These are phyloP conservation scores for Suillus paluster DNA, from an alignment of 768 basidiomycete species.

Conservation along the genomic window DNA sequence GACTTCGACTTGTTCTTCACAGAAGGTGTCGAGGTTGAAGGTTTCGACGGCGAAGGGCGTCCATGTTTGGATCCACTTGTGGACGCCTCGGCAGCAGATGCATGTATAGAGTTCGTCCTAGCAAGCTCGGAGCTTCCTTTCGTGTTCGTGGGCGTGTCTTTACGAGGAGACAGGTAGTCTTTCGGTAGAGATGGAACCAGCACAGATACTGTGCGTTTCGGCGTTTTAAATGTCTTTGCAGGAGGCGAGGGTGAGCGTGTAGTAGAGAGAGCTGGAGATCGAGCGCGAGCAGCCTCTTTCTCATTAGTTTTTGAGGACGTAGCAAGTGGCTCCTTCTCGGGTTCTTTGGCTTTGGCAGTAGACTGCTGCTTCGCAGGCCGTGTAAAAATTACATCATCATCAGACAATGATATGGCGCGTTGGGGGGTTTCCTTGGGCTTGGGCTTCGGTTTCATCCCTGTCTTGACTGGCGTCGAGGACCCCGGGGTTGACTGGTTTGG, in stretches of 20 bases:
- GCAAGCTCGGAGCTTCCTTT: slow-evolving; percentile 8
- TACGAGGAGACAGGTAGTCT: slow-evolving; percentile 28
- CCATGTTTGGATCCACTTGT: slow-evolving; percentile 19
- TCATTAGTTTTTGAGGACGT: slow-evolving; percentile 9
- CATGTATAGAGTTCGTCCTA: slow-evolving; percentile 24
- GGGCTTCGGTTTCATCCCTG: slow-evolving; percentile 30
- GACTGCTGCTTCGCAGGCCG: slow-evolving; percentile 6
- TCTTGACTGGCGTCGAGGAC: slow-evolving; percentile 26
- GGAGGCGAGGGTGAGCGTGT: slow-evolving; percentile 12
- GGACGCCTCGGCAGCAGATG: slow-evolving; percentile 29
- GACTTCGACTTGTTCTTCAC: slow-evolving; percentile 9
- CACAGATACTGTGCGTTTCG: slow-evolving; percentile 32
- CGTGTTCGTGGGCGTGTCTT: slow-evolving; percentile 6
- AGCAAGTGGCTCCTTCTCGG: slow-evolving; percentile 4
- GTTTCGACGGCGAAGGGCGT: slow-evolving; percentile 22
- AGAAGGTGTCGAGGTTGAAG: slow-evolving; percentile 7
- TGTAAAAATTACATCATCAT: not conserved
- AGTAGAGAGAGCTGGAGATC: slow-evolving; percentile 14
- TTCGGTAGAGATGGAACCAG: slow-evolving; percentile 30
- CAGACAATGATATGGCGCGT: not conserved
- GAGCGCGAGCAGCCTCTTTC: slow-evolving; percentile 3
- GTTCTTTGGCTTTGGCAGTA: not conserved
- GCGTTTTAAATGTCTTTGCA: slow-evolving; percentile 8
- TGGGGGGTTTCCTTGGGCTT: slow-evolving; percentile 15
- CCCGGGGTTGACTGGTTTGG: not conserved